Evolutionary conservation across 78 protist species (phyloP).

Genomic region (Dictyostelium firmibasis): DNA sequence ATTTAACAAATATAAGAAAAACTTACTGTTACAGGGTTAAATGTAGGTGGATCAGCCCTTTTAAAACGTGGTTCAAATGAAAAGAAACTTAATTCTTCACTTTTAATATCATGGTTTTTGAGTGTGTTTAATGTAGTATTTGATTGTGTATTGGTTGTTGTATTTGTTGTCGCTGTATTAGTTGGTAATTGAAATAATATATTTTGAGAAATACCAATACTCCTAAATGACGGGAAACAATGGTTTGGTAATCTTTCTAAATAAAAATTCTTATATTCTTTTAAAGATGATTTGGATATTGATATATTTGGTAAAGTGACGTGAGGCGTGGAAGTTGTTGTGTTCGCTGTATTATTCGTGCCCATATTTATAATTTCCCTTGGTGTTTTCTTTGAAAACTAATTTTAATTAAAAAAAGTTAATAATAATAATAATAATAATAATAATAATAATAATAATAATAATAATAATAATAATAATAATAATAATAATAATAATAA

Average conservation of each 20-base stretch:
- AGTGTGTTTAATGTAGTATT: not conserved
- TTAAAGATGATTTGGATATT: constrained; percentile 9
- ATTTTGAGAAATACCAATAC: constrained; percentile 63
- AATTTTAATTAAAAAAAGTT: not conserved
- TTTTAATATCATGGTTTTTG: not conserved
- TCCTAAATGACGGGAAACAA: constrained; percentile 48
- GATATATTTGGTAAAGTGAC: not conserved
- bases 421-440: too few relatives aligned
- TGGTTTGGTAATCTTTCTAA: constrained; percentile 46
- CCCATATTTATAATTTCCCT: constrained; percentile 20
- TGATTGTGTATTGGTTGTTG: not conserved
- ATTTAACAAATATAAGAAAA: not conserved
- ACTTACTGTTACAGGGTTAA: constrained; percentile 29
- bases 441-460: not conserved
- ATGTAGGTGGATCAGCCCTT: constrained; percentile 48
- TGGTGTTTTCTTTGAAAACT: constrained; percentile 71
- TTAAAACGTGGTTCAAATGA: constrained; percentile 65
- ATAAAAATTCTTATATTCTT: constrained; percentile 57
- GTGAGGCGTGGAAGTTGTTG: not conserved
- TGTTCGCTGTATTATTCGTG: not conserved
- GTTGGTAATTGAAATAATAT: not conserved
- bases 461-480: not conserved
- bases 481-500: not conserved
- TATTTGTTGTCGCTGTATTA: not conserved
- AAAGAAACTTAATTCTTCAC: constrained; percentile 33